Evolutionary conservation across 2,329 filamentous ascomycete species (phyloP).

Genomic region (Hymenotorrendiella dingleyae): DNA sequence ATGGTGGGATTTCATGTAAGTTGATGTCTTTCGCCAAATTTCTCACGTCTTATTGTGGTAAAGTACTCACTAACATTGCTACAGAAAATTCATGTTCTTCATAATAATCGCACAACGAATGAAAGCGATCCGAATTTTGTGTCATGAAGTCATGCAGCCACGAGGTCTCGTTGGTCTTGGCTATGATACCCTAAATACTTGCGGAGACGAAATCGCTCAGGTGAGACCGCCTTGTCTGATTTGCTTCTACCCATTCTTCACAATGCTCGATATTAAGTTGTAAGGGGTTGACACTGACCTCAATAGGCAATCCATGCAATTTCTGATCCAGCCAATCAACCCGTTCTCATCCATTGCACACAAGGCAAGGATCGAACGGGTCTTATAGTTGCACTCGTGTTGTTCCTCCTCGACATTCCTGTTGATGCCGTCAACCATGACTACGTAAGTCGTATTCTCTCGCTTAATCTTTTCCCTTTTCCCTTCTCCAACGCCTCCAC

Average conservation of each 20-base stretch:
- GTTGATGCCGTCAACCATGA: slow-evolving; percentile 59
- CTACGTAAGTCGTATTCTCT: too few species aligned
- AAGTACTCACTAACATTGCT: not conserved
- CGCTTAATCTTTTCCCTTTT: too few species aligned
- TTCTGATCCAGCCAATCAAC: slow-evolving; percentile 45
- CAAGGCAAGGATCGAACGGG: slow-evolving; percentile 86
- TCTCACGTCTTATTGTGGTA: not conserved
- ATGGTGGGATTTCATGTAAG: slow-evolving; percentile 59
- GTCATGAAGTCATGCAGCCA: slow-evolving; percentile 63
- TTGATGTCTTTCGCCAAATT: not conserved
- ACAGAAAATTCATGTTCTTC: slow-evolving; percentile 54
- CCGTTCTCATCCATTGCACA: slow-evolving; percentile 74
- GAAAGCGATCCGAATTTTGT: slow-evolving; percentile 64
- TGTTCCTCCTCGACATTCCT: slow-evolving; percentile 58
- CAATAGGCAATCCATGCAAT: slow-evolving; percentile 43
- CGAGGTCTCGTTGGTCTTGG: slow-evolving; percentile 67
- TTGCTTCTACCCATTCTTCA: not conserved
- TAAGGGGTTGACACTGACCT: not conserved
- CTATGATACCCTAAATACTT: slow-evolving; percentile 62
- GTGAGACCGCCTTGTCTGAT: slow-evolving; percentile 24
- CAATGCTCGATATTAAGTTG: not conserved
- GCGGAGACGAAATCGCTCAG: slow-evolving; percentile 52
- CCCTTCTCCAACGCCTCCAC: too few species aligned
- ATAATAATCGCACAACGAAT: slow-evolving; percentile 62
- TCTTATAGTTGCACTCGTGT: slow-evolving; percentile 59